Base-by-base conservation (phyloP, 352 stramenopile genomes). In the Pythium inflatum region DNA sequence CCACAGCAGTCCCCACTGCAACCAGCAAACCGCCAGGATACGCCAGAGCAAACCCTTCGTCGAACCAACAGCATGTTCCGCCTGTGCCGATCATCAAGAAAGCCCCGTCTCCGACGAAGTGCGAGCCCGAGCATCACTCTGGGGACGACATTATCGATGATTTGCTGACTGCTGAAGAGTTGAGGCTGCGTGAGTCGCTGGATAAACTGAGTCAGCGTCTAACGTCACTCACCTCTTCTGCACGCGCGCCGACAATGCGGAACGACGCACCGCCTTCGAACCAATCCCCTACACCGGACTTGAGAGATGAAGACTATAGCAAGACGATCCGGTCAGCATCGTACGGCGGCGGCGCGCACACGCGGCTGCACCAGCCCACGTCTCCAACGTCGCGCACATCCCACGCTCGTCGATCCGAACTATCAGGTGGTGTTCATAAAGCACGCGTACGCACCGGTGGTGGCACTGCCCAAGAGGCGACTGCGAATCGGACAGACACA, bases 371-470 rank as follows among this genome's bases (percentile, higher is more conserved):
- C 14, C 78, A 85, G 20, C 67, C 61, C 11, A 73, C 80, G 5
- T 79, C 77, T 24, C 61, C 75, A 40, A 68, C 70, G 6, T 63
- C 73, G 20, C 69, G 83, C 22, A 70, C 73, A 6, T 87, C 81
- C 3, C 77, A 73, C 38, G 36, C 49, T 0, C 87, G 81, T 58
- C 79, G 81, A 16, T 68, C 75, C 0, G 79, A 91, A 62, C 74
- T 87, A 5, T 89, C 83, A 13, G 79, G 68, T 49, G 81, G 83
- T 27, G 64, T 88, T 27, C 76, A 80, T 54, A 89, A 88, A 62
- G 60, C 81, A 41, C 79, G 81, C 28, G 80, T 89, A 33, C 83
- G 83, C 18, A 63, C 74, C 0, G 81, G 83, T 20, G 77, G 78
- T 2, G 59, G 62, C 33, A 13, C 69, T 5, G 55, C 65, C 13